Conservation (phyloP, 2,329 filamentous ascomycete genomes). For the Aspergillus fructus region DNA sequence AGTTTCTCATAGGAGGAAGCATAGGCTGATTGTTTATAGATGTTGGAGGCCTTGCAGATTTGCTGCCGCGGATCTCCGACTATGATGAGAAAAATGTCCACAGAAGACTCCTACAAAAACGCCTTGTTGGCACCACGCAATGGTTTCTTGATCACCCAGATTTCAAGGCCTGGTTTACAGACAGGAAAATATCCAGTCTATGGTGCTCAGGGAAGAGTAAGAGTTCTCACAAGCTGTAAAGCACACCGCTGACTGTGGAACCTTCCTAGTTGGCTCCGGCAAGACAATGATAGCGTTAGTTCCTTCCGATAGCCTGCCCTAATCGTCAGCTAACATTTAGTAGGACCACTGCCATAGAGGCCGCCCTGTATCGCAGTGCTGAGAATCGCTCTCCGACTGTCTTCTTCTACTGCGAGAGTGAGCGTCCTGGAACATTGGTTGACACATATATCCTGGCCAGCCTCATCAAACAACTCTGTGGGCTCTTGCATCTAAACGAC, state of each 20-base stretch:
- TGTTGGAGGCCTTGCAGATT: background rate
- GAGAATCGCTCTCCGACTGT: conserved; percentile 7
- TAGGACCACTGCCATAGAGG: conserved; percentile 14
- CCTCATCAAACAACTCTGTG: conserved; percentile 20
- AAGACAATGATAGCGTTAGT: conserved; percentile 18
- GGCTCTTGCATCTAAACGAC: background rate
- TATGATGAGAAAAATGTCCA: conserved; percentile 22
- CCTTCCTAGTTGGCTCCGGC: conserved; percentile 12
- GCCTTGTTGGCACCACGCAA: conserved; percentile 19
- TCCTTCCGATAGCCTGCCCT: too few species aligned
- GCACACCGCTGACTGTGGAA: background rate
- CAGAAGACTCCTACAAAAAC: conserved; percentile 19
- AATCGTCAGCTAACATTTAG: background rate
- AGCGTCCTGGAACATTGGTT: background rate
- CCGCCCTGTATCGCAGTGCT: background rate
- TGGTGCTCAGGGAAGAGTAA: conserved; percentile 26
- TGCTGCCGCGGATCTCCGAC: conserved; percentile 9
- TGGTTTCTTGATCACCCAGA: conserved; percentile 18
- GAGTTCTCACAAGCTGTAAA: background rate
- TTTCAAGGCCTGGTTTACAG: conserved; percentile 19
- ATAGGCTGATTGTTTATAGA: background rate
- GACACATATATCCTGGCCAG: conserved; percentile 19
- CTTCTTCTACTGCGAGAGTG: conserved; percentile 22
- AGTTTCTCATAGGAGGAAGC: too few species aligned
- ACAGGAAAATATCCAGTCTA: conserved; percentile 11